A percentile compares a stretch with the other conserved stretches of the same genome.
Evolutionary conservation across 768 basidiomycete species (phyloP).

Genomic region (Multifurca ochricompacta): DNA sequence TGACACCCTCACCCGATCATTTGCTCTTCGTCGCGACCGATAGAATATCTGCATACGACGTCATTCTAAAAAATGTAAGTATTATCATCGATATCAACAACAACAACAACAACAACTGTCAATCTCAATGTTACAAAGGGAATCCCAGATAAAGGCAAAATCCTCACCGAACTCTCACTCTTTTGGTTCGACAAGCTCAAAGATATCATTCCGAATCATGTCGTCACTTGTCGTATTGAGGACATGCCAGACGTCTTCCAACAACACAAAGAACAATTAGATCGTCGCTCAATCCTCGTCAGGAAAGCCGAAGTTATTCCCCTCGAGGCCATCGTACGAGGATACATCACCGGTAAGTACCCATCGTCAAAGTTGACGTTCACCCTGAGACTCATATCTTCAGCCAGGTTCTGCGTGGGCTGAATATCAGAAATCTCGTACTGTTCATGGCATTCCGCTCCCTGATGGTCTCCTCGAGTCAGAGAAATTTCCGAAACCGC

Average conservation of each 20-base stretch:
- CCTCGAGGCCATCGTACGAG: constrained; percentile 92
- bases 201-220: constrained; percentile 81
- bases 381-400: neutral
- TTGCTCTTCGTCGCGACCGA: constrained; percentile 94
- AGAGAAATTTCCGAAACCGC: constrained; percentile 66
- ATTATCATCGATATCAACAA: too few species aligned
- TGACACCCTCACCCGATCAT: constrained; percentile 56
- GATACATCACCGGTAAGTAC: constrained; percentile 84
- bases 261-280: constrained; percentile 66
- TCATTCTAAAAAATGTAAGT: constrained; percentile 86
- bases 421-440: constrained; percentile 84
- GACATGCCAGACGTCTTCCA: constrained; percentile 78
- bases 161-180: constrained; percentile 82
- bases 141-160: constrained; percentile 87
- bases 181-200: constrained; percentile 91
- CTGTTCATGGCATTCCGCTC: constrained; percentile 78
- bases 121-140: too few species aligned
- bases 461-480: constrained; percentile 79
- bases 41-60: constrained; percentile 94
- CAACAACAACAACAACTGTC: too few species aligned
- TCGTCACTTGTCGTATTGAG: constrained; percentile 67
- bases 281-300: constrained; percentile 87
- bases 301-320: constrained; percentile 84
- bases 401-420: constrained; percentile 90
- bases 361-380: too few species aligned